Evolutionary conservation across 2,329 filamentous ascomycete genomes (phyloP).

Genomic region (Amesomyces nigricolor): DNA sequence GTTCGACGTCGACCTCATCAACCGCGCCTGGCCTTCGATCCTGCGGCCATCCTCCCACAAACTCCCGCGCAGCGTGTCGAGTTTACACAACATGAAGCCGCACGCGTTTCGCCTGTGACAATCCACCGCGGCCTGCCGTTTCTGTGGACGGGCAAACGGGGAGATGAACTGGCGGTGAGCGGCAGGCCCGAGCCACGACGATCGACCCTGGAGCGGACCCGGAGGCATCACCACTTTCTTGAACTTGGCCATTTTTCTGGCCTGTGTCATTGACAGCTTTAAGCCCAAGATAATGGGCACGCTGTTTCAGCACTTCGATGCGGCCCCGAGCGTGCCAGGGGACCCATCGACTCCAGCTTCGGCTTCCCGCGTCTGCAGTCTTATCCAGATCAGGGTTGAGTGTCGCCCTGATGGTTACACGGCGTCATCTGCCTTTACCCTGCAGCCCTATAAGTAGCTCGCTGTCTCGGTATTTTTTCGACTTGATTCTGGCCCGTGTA

Average conservation of each 20-base stretch:
- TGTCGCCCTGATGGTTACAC: constrained; percentile 6
- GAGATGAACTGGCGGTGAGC: constrained; percentile 26
- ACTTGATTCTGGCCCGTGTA: neutral
- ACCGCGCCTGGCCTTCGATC: constrained; percentile 24
- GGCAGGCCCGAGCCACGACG: neutral
- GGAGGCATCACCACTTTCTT: too few relatives aligned
- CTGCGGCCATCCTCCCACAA: constrained; percentile 28
- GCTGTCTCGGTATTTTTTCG: neutral
- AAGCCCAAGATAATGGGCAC: too few relatives aligned
- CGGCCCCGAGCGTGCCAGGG: too few relatives aligned
- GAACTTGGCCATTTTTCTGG: too few relatives aligned
- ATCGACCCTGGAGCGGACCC: neutral
- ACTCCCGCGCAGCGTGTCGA: constrained; percentile 6
- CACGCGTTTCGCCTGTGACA: constrained; percentile 13
- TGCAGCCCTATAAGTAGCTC: constrained; percentile 21
- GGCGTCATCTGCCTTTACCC: constrained; percentile 7
- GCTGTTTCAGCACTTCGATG: too few relatives aligned
- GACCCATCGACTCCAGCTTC: too few relatives aligned
- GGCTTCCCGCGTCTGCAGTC: neutral
- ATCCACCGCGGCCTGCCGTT: constrained; percentile 15
- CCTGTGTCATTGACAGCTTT: too few relatives aligned
- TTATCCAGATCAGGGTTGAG: too few relatives aligned
- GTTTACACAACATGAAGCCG: constrained; percentile 20
- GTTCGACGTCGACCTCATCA: neutral
- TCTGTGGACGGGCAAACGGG: constrained; percentile 10